Evolutionary conservation across 139 green algal species (phyloP).

Genomic region (Coccomyxa sp.): DNA sequence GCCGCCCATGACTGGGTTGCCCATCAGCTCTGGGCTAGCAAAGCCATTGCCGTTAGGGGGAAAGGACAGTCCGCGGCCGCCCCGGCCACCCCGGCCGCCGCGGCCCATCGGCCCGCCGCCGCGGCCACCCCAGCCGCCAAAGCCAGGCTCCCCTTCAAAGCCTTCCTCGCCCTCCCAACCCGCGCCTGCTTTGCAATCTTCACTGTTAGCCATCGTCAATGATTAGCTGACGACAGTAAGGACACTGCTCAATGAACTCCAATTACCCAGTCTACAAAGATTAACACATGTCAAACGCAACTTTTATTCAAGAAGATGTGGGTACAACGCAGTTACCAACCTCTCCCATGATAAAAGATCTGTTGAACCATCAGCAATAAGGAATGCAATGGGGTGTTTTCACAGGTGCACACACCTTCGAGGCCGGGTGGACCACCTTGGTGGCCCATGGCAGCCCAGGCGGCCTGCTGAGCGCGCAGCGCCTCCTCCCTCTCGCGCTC

Average conservation of each 20-base stretch:
- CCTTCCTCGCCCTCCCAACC: slow-evolving; percentile 7
- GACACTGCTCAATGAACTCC: no score
- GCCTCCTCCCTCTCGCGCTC: slow-evolving; percentile 12
- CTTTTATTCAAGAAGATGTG: no score
- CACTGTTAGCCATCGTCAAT: no score
- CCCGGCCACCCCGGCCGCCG: slow-evolving; percentile 1
- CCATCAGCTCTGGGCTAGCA: slow-evolving; percentile 15
- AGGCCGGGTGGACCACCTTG: neutral
- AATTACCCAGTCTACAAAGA: no score
- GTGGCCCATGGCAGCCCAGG: neutral
- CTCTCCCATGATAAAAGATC: no score
- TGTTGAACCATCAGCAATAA: neutral
- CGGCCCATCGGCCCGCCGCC: slow-evolving; percentile 12
- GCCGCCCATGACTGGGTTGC: slow-evolving; percentile 17
- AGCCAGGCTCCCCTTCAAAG: neutral
- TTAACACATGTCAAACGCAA: no score
- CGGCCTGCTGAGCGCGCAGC: slow-evolving; percentile 2
- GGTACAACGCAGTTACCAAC: no score
- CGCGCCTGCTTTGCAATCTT: slow-evolving; percentile 8
- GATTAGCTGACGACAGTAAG: no score
- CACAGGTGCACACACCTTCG: neutral
- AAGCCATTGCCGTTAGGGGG: neutral
- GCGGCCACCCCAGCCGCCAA: slow-evolving; percentile 16
- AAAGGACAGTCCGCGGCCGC: slow-evolving; percentile 3
- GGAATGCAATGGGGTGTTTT: neutral